Conservation (phyloP, 2,329 filamentous ascomycete genomes). For the Diaporthe longicolla region DNA sequence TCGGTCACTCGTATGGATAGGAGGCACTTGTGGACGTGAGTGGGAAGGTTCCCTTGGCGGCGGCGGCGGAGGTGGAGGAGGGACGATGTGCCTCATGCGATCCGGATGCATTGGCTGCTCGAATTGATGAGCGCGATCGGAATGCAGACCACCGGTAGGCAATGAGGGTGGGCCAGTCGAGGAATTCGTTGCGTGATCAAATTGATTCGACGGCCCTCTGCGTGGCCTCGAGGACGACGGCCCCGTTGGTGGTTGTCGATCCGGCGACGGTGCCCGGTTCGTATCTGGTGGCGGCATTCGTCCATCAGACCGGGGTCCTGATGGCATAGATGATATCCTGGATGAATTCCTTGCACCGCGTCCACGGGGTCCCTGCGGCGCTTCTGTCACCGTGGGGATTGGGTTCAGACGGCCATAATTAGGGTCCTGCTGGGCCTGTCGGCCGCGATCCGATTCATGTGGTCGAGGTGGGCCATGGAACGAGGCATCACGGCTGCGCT, state of each 20-base stretch:
- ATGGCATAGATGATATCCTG: constrained; percentile 52
- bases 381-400: constrained; percentile 59
- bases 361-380: constrained; percentile 70
- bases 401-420: constrained; percentile 74
- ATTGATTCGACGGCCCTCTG: constrained; percentile 54
- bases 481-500: constrained; percentile 58
- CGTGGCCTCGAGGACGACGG: constrained; percentile 65
- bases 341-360: constrained; percentile 54
- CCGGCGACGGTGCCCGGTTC: constrained; percentile 60
- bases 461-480: constrained; percentile 57
- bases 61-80: constrained; percentile 50
- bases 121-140: constrained; percentile 60
- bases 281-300: constrained; percentile 59
- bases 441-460: constrained; percentile 65
- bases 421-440: constrained; percentile 68
- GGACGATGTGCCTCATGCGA: constrained; percentile 62
- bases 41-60: constrained; percentile 46
- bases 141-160: constrained; percentile 51
- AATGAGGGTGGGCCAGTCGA: constrained; percentile 43
- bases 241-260: constrained; percentile 67
- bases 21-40: constrained; percentile 44
- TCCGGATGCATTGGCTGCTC: constrained; percentile 63
- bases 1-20: constrained; percentile 49
- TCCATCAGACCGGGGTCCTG: constrained; percentile 58
- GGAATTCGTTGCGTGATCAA: constrained; percentile 50